A percentile compares a stretch with the other conserved stretches of the same genome.
Conservation (phyloP, 2,329 filamentous ascomycete species). For the Hypoxylon sp. region DNA sequence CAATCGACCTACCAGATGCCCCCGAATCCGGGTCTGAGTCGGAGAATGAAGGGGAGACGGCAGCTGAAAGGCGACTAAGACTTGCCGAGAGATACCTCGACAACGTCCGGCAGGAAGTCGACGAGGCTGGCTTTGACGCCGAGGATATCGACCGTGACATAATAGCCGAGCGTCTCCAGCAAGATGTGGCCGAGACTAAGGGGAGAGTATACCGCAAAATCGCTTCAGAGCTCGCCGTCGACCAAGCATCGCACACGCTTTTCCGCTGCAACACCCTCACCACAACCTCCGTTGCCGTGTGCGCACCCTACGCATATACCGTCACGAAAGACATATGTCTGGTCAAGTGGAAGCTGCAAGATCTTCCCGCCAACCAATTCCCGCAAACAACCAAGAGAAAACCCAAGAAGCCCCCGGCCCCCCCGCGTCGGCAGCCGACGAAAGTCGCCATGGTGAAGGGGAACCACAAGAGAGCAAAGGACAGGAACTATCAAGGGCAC, state of each 20-base stretch:
- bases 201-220: slow-evolving; percentile 88
- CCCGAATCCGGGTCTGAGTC: slow-evolving; percentile 66
- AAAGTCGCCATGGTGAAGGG: slow-evolving; percentile 73
- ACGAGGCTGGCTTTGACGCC: slow-evolving; percentile 88
- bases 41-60: slow-evolving; percentile 86
- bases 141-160: slow-evolving; percentile 92
- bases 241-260: slow-evolving; percentile 73
- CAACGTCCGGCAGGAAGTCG: slow-evolving; percentile 83
- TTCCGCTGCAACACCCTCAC: slow-evolving; percentile 83
- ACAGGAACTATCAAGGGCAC: slow-evolving; percentile 80
- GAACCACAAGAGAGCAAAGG: slow-evolving; percentile 68
- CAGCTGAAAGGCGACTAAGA: slow-evolving; percentile 85
- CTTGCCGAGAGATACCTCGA: slow-evolving; percentile 94
- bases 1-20: slow-evolving; percentile 60
- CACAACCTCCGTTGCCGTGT: slow-evolving; percentile 83
- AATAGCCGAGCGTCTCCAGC: slow-evolving; percentile 88
- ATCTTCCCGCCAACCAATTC: slow-evolving; percentile 70
- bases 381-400: slow-evolving; percentile 69
- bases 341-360: slow-evolving; percentile 89
- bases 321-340: slow-evolving; percentile 86
- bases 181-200: slow-evolving; percentile 92
- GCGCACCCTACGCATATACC: slow-evolving; percentile 86
- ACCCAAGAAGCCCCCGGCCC: slow-evolving; percentile 68
- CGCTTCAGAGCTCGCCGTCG: slow-evolving; percentile 77
- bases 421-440: slow-evolving; percentile 70